phyloP scores from a whole-genome alignment of 495 filamentous ascomycete genomes.

The Xylaria venustula region DNA sequence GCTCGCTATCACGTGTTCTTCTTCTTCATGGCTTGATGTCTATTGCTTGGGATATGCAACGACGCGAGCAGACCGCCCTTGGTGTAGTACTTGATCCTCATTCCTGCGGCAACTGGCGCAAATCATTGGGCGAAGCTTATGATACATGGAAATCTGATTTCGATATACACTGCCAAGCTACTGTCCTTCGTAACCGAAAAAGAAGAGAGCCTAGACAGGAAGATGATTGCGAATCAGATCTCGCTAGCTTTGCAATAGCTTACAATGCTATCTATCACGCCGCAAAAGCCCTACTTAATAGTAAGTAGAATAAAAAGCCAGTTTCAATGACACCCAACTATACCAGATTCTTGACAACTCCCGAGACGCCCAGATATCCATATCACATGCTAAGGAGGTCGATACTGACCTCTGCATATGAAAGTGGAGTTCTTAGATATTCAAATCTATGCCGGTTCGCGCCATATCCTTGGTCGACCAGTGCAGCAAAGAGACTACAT shows the following conservation, averaged over 20 bases:
- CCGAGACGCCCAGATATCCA: too few relatives aligned
- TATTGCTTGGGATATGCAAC: constrained; percentile 54
- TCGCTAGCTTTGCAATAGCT: constrained; percentile 41
- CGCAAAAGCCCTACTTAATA: constrained; percentile 48
- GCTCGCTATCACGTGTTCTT: constrained; percentile 46
- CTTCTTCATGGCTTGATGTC: constrained; percentile 57
- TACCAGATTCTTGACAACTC: too few relatives aligned
- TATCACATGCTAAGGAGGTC: too few relatives aligned
- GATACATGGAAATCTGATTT: constrained; percentile 55
- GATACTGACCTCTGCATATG: too few relatives aligned
- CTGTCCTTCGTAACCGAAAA: too few relatives aligned
- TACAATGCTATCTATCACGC: constrained; percentile 51
- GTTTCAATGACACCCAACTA: too few relatives aligned
- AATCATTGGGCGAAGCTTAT: constrained; percentile 49
- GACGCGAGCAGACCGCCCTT: constrained; percentile 54
- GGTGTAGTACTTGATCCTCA: constrained; percentile 35
- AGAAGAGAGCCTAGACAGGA: background rate
- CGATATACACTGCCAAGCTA: constrained; percentile 25
- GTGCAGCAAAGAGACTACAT: constrained; percentile 46
- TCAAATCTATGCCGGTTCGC: constrained; percentile 55
- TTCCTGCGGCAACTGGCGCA: constrained; percentile 42
- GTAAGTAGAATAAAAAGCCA: constrained; percentile 2
- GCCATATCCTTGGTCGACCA: constrained; percentile 48
- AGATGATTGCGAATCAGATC: constrained; percentile 31
- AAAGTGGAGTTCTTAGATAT: constrained; percentile 49